These are phyloP conservation scores for Mycosarcoma mackinlayi DNA, from an alignment of 1,284 basidiomycete genomes.

Conservation along the genomic window DNA sequence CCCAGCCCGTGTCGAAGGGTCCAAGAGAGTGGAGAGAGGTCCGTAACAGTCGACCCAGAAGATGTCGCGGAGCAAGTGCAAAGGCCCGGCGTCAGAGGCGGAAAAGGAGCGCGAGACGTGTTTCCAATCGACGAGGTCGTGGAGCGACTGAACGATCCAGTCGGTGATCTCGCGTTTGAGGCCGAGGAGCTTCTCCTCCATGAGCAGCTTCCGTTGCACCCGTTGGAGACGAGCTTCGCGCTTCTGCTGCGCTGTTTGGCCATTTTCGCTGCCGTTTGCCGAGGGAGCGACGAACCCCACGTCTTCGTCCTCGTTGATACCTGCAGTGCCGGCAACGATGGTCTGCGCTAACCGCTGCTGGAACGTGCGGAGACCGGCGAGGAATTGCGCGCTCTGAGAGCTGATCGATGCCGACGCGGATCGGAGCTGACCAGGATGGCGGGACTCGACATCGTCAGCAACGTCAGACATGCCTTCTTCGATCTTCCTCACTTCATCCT, in stretches of 20 bases:
- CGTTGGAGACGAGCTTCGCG: slow-evolving; percentile 37
- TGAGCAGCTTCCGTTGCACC: slow-evolving; percentile 38
- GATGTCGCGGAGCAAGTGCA: slow-evolving; percentile 32
- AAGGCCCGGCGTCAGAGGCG: not conserved
- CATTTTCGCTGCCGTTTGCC: slow-evolving; percentile 1
- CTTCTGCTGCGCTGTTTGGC: slow-evolving; percentile 14
- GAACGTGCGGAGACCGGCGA: slow-evolving; percentile 39
- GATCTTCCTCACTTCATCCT: slow-evolving; percentile 29
- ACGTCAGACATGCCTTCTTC: slow-evolving; percentile 17
- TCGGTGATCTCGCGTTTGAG: slow-evolving; percentile 50
- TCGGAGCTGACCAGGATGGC: slow-evolving; percentile 8
- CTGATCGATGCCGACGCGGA: slow-evolving; percentile 15
- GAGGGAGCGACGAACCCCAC: not conserved
- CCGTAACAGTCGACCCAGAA: slow-evolving; percentile 42
- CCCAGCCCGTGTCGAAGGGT: slow-evolving; percentile 30
- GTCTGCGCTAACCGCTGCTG: slow-evolving; percentile 41
- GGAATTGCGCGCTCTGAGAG: slow-evolving; percentile 26
- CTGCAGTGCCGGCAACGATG: slow-evolving; percentile 25
- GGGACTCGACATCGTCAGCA: slow-evolving; percentile 1
- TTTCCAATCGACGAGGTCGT: slow-evolving; percentile 36
- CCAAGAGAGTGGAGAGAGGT: slow-evolving; percentile 30
- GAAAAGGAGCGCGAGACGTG: slow-evolving; percentile 9
- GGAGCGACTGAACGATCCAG: slow-evolving; percentile 30
- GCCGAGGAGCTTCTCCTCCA: slow-evolving; percentile 48
- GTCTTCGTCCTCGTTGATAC: slow-evolving; percentile 23